Evolutionary conservation across 169 alveolate genomes (phyloP).

Genomic region (Plasmodium malariae): DNA sequence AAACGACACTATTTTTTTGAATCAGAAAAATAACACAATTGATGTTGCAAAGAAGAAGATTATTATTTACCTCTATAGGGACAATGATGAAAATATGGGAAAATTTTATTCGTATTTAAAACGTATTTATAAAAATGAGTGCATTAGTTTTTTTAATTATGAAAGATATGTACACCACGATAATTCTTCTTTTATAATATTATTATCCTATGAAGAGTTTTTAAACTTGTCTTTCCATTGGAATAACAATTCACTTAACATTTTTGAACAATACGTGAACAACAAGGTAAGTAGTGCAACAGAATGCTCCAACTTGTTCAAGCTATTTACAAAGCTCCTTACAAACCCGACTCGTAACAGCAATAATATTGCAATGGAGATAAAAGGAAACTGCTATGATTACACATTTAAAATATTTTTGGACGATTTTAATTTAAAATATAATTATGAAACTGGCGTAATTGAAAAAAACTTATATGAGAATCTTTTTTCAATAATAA

Average conservation of each 20-base stretch:
- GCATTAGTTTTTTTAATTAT: conserved; percentile 45
- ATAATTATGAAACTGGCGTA: conserved; percentile 33
- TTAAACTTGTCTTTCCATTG: conserved; percentile 5
- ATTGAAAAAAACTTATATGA: conserved; percentile 75
- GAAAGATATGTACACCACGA: conserved; percentile 55
- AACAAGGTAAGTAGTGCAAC: not conserved
- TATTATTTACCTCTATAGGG: conserved; percentile 23
- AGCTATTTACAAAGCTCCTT: not conserved
- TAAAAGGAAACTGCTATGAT: not conserved
- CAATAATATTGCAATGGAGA: not conserved
- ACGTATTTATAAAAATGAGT: conserved; percentile 14
- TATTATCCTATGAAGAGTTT: conserved; percentile 60
- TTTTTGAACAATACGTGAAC: conserved; percentile 17
- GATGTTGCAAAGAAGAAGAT: not conserved
- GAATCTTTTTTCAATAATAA: conserved; percentile 32
- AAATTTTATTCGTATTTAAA: conserved; percentile 48
- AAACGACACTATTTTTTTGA: not conserved
- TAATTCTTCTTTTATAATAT: conserved; percentile 20
- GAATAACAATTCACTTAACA: not conserved
- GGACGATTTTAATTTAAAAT: conserved; percentile 33
- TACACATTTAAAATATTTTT: conserved; percentile 52
- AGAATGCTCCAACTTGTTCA: not conserved
- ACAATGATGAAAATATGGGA: conserved; percentile 43
- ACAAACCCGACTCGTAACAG: not conserved
- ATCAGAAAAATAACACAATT: not conserved